phyloP scores from a whole-genome alignment of 805 yeast species.

The Helenozyma rhizophorensis region DNA sequence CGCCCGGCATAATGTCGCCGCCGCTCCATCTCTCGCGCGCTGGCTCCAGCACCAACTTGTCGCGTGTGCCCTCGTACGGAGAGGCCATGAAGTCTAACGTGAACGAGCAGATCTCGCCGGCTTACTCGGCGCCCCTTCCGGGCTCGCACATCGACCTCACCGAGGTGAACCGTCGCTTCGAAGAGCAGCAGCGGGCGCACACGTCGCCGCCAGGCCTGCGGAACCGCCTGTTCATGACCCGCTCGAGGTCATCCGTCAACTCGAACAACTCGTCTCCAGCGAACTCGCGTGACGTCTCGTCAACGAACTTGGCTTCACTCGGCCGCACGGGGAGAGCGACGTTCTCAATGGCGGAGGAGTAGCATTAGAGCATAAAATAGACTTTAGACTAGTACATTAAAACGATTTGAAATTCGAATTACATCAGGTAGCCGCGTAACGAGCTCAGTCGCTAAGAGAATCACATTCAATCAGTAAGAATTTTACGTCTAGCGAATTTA shows the following conservation, averaged over 20 bases:
- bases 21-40: constrained; percentile 56
- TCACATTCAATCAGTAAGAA: no score
- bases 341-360: constrained; percentile 8
- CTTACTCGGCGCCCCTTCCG: constrained; percentile 52
- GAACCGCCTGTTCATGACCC: constrained; percentile 19
- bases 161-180: constrained; percentile 27
- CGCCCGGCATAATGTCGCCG: constrained; percentile 43
- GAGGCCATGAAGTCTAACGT: constrained; percentile 64
- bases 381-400: no score
- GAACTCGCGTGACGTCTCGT: constrained; percentile 71
- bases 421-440: no score
- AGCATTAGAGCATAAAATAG: no score
- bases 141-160: constrained; percentile 34
- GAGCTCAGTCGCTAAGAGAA: no score
- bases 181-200: constrained; percentile 13
- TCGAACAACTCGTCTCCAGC: constrained; percentile 52
- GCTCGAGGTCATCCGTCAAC: constrained; percentile 24
- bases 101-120: constrained; percentile 62
- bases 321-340: constrained; percentile 10
- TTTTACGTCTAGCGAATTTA: no score
- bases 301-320: constrained; percentile 14
- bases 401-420: no score
- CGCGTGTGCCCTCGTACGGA: constrained; percentile 79
- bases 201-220: constrained; percentile 6
- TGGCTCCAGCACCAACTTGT: constrained; percentile 45